Evolutionary conservation across 1,284 basidiomycete species (phyloP).

Genomic region (Leccinum fuscescens): DNA sequence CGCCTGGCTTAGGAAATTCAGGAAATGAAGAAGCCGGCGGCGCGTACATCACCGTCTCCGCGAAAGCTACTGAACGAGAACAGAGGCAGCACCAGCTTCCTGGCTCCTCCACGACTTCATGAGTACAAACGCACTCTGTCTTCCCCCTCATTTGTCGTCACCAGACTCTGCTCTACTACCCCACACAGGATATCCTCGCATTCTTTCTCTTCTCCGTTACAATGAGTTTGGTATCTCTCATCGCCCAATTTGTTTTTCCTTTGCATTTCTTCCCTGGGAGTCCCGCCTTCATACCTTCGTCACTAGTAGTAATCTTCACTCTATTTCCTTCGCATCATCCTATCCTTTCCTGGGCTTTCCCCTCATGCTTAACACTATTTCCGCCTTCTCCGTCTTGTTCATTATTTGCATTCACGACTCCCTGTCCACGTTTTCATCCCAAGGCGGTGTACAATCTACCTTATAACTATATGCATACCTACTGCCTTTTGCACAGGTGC

Average conservation of each 20-base stretch:
- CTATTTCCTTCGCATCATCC: slow-evolving; percentile 29
- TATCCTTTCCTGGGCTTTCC: slow-evolving; percentile 25
- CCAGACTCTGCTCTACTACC: slow-evolving; percentile 24
- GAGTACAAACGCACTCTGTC: slow-evolving; percentile 20
- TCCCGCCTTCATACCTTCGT: slow-evolving; percentile 31
- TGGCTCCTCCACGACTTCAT: slow-evolving; percentile 30
- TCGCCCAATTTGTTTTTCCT: slow-evolving; percentile 23
- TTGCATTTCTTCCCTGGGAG: slow-evolving; percentile 22
- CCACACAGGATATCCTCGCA: slow-evolving; percentile 32
- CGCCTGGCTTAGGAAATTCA: slow-evolving; percentile 62
- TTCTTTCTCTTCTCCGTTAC: slow-evolving; percentile 14
- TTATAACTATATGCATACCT: slow-evolving; percentile 37
- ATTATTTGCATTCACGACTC: slow-evolving; percentile 28
- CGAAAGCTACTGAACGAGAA: slow-evolving; percentile 66
- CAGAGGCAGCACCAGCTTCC: slow-evolving; percentile 28
- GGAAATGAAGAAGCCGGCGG: slow-evolving; percentile 69
- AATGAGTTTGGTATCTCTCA: slow-evolving; percentile 26
- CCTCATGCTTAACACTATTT: slow-evolving; percentile 30
- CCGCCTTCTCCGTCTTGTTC: slow-evolving; percentile 19
- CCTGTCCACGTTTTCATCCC: slow-evolving; percentile 22
- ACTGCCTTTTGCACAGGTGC: slow-evolving; percentile 33
- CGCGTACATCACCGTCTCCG: slow-evolving; percentile 82
- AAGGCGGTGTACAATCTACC: slow-evolving; percentile 36
- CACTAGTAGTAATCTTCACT: slow-evolving; percentile 31
- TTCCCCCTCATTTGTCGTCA: slow-evolving; percentile 12